Conservation (phyloP, 2,329 filamentous ascomycete genomes). For the Cercospora sp. region DNA sequence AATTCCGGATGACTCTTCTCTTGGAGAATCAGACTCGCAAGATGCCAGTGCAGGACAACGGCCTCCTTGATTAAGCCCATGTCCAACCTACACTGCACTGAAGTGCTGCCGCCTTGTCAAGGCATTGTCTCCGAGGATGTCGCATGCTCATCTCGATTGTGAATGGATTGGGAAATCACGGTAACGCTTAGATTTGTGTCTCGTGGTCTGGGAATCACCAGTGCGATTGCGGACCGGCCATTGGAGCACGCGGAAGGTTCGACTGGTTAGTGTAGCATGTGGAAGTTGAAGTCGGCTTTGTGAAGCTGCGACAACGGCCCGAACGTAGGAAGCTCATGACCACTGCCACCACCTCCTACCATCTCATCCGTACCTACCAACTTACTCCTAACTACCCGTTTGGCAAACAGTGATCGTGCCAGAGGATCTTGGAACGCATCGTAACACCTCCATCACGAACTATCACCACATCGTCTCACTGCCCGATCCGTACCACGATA, state of each 20-base stretch:
- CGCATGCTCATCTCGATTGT: neutral
- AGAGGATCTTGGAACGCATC: neutral
- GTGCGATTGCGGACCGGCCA: neutral
- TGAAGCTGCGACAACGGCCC: neutral
- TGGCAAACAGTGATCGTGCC: neutral
- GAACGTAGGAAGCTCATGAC: neutral
- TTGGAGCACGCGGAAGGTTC: neutral
- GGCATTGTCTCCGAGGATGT: constrained; percentile 24
- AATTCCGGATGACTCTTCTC: neutral
- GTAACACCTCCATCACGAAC: neutral
- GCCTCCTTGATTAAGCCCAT: neutral
- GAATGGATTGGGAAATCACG: neutral
- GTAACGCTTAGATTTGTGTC: neutral
- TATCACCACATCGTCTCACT: neutral
- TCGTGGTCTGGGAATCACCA: neutral
- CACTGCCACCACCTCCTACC: neutral
- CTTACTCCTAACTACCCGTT: neutral
- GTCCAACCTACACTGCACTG: constrained; percentile 13
- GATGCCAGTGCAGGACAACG: constrained; percentile 1
- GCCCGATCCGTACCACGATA: neutral
- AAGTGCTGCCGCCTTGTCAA: constrained; percentile 31
- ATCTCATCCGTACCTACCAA: neutral
- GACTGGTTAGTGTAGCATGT: constrained; percentile 11
- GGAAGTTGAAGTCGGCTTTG: neutral
- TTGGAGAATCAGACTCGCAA: neutral